Base-by-base conservation (phyloP, 306 rosid species). In the Ormosia emarginata region DNA sequence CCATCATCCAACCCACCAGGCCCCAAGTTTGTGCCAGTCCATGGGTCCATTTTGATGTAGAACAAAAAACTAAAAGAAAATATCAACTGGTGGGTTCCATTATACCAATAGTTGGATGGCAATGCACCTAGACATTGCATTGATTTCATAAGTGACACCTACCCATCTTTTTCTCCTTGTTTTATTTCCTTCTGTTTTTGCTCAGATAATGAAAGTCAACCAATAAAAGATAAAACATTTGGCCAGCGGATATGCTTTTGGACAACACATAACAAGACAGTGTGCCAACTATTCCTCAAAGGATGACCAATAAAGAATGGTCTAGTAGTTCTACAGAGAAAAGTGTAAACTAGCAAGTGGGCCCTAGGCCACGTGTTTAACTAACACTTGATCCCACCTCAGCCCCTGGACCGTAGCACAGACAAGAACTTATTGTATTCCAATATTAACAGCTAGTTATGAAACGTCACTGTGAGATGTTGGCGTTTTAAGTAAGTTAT, bases 361-460 rank as follows among this genome's bases (percentile, higher is more conserved):
- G 78, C 6, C 49, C 62, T 39, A 37, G 13, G 58, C 79, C 88
- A 85, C 87, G 87, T 87, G 87, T 84, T 43, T 44, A 50, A 36
- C 82, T 44, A 50, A 36, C 82, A 55, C 57, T 71, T 59, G 53
- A 59, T 55, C 85, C 79, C 79, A 76, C 85, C 66, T 39, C 61
- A 76, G 69, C 40, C 33, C 74, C 55, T 56, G 87, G 87, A 90
- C 82, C 66, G 5, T 63, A 39, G 36, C 59, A 44, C 32, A 77
- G 79, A 82, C 41, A 80, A 72, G 39, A 85, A 70, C 86, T 67
- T 47, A 8, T 44, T 68, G 37, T 86, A 58, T 81, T 80, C 59
- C 63, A 70, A 40, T 78, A 33, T 43, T 62, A 50, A 69, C 49
- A 75, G 43, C 58, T 44, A 33, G 37, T 65, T 11, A 70, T 71